Conservation (phyloP, 306 rosid genomes). For the Vachellia collinsii region DNA sequence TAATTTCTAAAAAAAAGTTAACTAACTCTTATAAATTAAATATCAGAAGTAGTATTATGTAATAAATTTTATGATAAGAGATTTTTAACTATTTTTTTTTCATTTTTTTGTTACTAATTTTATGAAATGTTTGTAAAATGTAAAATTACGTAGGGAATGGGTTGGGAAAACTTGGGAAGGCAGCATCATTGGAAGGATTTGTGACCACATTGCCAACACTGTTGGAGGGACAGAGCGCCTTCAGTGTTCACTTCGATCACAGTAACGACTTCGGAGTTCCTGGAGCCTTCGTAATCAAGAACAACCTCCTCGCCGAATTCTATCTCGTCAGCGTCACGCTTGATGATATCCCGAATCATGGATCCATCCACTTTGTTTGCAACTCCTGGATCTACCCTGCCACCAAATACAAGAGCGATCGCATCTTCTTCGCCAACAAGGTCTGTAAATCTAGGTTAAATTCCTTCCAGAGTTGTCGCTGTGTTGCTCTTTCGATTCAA, state of each 20-base stretch:
- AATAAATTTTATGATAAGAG: too few species aligned
- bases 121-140: not conserved
- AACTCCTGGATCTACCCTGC: conserved; percentile 83
- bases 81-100: too few species aligned
- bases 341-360: conserved; percentile 67
- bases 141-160: conserved; percentile 44
- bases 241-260: conserved; percentile 62
- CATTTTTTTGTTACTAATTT: not conserved
- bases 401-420: conserved; percentile 48
- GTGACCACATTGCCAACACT: conserved; percentile 45
- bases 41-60: too few species aligned
- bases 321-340: conserved; percentile 64
- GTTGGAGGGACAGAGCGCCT: conserved; percentile 55
- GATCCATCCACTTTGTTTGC: conserved; percentile 65
- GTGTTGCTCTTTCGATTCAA: not conserved
- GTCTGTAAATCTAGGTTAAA: conserved; percentile 27
- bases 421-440: conserved; percentile 82
- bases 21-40: too few species aligned
- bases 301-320: conserved; percentile 68
- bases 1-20: too few species aligned
- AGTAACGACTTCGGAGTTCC: conserved; percentile 59
- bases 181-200: conserved; percentile 58
- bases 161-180: conserved; percentile 60
- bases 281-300: conserved; percentile 70
- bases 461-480: not conserved